phyloP scores from a whole-genome alignment of 129 eudicot species.

The Helianthus tuberosus region DNA sequence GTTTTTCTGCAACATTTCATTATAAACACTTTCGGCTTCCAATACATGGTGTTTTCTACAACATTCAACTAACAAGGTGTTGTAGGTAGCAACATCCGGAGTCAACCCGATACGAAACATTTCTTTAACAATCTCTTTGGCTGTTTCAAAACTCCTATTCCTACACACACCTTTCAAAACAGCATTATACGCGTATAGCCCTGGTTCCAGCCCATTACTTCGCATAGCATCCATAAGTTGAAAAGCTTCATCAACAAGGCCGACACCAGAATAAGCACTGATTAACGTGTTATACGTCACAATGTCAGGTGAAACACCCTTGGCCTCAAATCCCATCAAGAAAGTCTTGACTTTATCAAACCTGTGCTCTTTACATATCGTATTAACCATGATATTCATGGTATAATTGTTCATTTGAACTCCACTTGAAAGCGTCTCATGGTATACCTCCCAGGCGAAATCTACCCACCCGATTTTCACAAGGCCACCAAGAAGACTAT shows the following conservation, averaged over 20 bases:
- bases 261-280: conserved; percentile 59
- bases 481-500: conserved; percentile 84
- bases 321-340: conserved; percentile 50
- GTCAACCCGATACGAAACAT: conserved; percentile 48
- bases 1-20: conserved; percentile 47
- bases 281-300: conserved; percentile 83
- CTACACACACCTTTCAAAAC: conserved; percentile 70
- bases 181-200: conserved; percentile 64
- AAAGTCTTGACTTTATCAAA: conserved; percentile 40
- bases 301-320: conserved; percentile 64
- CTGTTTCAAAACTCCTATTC: conserved; percentile 48
- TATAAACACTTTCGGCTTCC: conserved; percentile 48
- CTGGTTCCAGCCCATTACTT: conserved; percentile 52
- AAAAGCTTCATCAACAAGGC: conserved; percentile 55
- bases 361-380: conserved; percentile 63
- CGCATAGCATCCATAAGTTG: conserved; percentile 47
- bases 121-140: conserved; percentile 53
- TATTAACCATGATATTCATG: conserved; percentile 77
- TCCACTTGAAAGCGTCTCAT: conserved; percentile 43
- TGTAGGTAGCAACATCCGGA: conserved; percentile 73
- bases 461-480: conserved; percentile 83
- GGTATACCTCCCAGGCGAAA: conserved; percentile 66
- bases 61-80: conserved; percentile 62
- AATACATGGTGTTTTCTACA: conserved; percentile 43
- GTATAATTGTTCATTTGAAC: conserved; percentile 52